These are phyloP conservation scores for Lepraria neglecta DNA, from an alignment of 495 filamentous ascomycete genomes.

Conservation along the genomic window DNA sequence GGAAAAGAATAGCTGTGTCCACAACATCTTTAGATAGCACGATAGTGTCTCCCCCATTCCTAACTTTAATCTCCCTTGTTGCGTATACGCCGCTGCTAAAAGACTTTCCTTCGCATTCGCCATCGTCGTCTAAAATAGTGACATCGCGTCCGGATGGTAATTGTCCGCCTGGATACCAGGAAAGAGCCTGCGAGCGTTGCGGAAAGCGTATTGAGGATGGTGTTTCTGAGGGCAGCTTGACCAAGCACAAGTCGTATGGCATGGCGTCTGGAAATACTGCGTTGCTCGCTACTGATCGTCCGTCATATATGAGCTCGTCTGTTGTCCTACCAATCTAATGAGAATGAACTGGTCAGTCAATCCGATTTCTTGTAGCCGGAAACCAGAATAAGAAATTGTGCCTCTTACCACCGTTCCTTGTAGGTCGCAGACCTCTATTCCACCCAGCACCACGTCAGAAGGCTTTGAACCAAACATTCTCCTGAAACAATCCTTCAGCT, in stretches of 20 bases:
- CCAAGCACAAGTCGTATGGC: background rate
- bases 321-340: background rate
- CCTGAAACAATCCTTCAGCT: background rate
- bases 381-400: background rate
- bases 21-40: background rate
- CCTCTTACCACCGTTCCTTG: background rate
- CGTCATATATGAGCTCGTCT: background rate
- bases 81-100: background rate
- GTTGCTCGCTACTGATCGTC: background rate
- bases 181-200: background rate
- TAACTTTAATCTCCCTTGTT: background rate
- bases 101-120: background rate
- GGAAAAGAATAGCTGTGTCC: background rate
- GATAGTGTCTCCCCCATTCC: background rate
- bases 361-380: background rate
- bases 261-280: background rate
- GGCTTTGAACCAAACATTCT: background rate
- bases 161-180: background rate
- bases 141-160: background rate
- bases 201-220: background rate
- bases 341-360: background rate
- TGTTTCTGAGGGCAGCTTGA: background rate
- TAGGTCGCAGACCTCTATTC: background rate
- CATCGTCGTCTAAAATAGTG: background rate
- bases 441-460: background rate